A percentile compares a stretch with the other conserved stretches of the same genome.
These are phyloP conservation scores for Aulographum hederae DNA, from an alignment of 2,329 filamentous ascomycete genomes.

Conservation along the genomic window DNA sequence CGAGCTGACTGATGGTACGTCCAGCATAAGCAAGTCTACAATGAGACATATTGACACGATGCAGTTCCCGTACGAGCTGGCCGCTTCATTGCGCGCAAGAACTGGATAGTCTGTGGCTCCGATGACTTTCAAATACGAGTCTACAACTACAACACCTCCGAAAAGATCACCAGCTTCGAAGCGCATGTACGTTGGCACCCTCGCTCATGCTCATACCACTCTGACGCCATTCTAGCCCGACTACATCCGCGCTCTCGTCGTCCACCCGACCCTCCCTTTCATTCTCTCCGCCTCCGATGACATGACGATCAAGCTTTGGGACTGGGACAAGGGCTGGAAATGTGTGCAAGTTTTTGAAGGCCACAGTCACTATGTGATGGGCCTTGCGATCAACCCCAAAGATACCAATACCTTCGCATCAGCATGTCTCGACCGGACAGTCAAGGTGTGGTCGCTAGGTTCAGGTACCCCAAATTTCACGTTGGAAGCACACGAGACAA, in stretches of 20 bases:
- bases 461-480: slow-evolving; percentile 81
- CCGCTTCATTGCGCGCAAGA: slow-evolving; percentile 92
- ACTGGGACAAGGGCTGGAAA: slow-evolving; percentile 98
- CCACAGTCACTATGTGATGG: slow-evolving; percentile 94
- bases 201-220: slow-evolving; percentile 35
- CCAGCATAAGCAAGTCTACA: slow-evolving; percentile 21
- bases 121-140: slow-evolving; percentile 81
- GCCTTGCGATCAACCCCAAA: slow-evolving; percentile 91
- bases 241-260: slow-evolving; percentile 90
- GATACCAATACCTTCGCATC: slow-evolving; percentile 65
- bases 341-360: slow-evolving; percentile 95
- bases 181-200: too few relatives aligned
- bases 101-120: slow-evolving; percentile 93
- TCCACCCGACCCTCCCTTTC: slow-evolving; percentile 90
- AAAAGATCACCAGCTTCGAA: slow-evolving; percentile 95
- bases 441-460: slow-evolving; percentile 91
- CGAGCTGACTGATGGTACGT: slow-evolving; percentile 95
- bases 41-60: neutral
- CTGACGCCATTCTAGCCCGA: slow-evolving; percentile 1
- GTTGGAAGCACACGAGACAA: slow-evolving; percentile 88
- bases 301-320: slow-evolving; percentile 97
- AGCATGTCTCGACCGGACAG: slow-evolving; percentile 86
- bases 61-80: slow-evolving; percentile 83
- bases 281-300: slow-evolving; percentile 93
- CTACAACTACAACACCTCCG: slow-evolving; percentile 98